Base-by-base conservation (phyloP, 306 rosid genomes). In the Cyamopsis tetragonoloba region DNA sequence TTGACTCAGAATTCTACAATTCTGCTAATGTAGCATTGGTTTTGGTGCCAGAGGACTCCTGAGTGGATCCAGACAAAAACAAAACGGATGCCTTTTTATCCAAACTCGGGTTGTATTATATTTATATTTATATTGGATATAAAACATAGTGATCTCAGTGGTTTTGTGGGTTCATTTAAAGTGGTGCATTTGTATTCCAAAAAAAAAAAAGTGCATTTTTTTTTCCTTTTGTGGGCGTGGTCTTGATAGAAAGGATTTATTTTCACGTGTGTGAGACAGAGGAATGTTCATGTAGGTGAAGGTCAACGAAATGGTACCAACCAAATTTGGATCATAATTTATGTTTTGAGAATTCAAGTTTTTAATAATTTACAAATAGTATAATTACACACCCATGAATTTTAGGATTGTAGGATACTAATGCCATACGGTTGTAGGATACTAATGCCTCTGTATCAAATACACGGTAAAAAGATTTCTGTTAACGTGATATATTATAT, bases 201-300 rank as follows among this genome's bases (percentile, higher is more conserved):
- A n/a, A n/a, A n/a, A n/a, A n/a, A n/a, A n/a, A n/a, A n/a, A n/a
- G n/a, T n/a, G n/a, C n/a, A n/a, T n/a, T n/a, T n/a, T n/a, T n/a
- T n/a, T n/a, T n/a, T n/a, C n/a, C 35, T 31, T 31, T 31, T 31
- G 35, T 4, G 35, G 35, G 35, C 7, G 4, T 89, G 62, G 28
- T 82, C 35, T 74, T 86, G 70, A 84, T 72, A 83, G 41, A 84
- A 77, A 41, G 87, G 85, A 44, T 80, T 81, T 70, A 8, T 77
- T 56, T 9, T 20, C 2, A 12, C 12, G 35, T 24, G 17, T 24
- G 34, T 11, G 55, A 48, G 66, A 56, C 9, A 53, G 69, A n/a
- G n/a, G n/a, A n/a, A n/a, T n/a, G n/a, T n/a, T n/a, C n/a, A n/a
- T n/a, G n/a, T n/a, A n/a, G n/a, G n/a, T n/a, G n/a, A n/a, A n/a